Evolutionary conservation across 1,284 basidiomycete genomes (phyloP).

Genomic region (Sanghuangporus weigelae): DNA sequence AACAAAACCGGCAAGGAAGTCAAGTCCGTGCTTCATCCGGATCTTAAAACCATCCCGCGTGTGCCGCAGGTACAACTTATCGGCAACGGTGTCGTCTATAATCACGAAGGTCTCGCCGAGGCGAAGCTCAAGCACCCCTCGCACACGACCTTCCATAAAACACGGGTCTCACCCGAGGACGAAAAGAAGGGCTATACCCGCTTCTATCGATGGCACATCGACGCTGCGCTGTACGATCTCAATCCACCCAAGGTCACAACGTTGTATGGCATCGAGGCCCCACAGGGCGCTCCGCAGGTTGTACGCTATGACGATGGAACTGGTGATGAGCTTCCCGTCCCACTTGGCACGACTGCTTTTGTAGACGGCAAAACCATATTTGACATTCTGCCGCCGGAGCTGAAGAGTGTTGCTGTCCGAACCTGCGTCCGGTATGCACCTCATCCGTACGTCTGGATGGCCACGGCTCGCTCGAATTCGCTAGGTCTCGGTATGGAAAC

Average conservation of each 20-base stretch:
- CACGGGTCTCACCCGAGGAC: conserved; percentile 71
- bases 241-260: conserved; percentile 88
- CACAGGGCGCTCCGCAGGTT: conserved; percentile 60
- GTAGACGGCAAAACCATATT: conserved; percentile 83
- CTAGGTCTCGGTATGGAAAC: conserved; percentile 77
- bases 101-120: conserved; percentile 73
- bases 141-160: conserved; percentile 89
- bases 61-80: conserved; percentile 86
- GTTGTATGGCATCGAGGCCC: conserved; percentile 77
- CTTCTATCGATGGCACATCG: conserved; percentile 94
- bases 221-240: conserved; percentile 86
- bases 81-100: conserved; percentile 69
- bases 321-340: conserved; percentile 76
- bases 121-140: conserved; percentile 74
- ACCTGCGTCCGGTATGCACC: conserved; percentile 66
- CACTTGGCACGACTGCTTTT: conserved; percentile 85
- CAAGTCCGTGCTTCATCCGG: conserved; percentile 77
- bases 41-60: conserved; percentile 82
- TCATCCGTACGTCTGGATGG: conserved; percentile 86
- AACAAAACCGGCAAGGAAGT: conserved; percentile 70
- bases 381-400: conserved; percentile 64
- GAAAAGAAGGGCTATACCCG: conserved; percentile 72
- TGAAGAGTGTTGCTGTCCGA: conserved; percentile 83
- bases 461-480: conserved; percentile 60
- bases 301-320: conserved; percentile 88